A percentile compares a stretch with the other conserved stretches of the same genome.
phyloP scores from a whole-genome alignment of 129 eudicot species.

The Artemisia tridentata region DNA sequence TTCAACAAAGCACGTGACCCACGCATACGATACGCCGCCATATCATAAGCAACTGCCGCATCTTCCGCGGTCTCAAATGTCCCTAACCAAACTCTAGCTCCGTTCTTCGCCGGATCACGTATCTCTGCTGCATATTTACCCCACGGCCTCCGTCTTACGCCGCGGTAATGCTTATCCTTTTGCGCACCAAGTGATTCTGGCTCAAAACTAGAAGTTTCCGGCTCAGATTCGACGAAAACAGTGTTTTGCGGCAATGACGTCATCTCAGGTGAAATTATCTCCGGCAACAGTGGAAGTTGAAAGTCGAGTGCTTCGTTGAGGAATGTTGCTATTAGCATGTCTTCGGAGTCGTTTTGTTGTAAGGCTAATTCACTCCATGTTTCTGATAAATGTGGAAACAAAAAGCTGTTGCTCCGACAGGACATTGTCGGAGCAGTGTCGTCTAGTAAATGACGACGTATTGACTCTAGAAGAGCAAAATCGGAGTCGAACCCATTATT shows the following conservation, averaged over 20 bases:
- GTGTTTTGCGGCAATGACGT: background rate
- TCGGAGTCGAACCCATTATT: constrained; percentile 45
- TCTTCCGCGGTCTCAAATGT: constrained; percentile 85
- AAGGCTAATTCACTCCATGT: constrained; percentile 49
- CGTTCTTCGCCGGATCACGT: constrained; percentile 82
- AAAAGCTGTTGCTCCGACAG: constrained; percentile 29
- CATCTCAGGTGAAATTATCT: background rate
- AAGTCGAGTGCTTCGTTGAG: constrained; percentile 41
- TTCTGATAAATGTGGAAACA: constrained; percentile 45
- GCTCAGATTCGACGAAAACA: constrained; percentile 41
- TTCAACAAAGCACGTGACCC: constrained; percentile 80
- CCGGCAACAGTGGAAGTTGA: constrained; percentile 13
- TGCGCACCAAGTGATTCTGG: constrained; percentile 13
- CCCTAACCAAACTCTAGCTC: constrained; percentile 85
- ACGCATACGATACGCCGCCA: constrained; percentile 75
- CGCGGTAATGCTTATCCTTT: constrained; percentile 62
- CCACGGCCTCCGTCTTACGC: constrained; percentile 83
- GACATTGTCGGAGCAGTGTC: constrained; percentile 33
- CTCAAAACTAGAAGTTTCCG: constrained; percentile 21
- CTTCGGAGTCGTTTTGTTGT: constrained; percentile 47
- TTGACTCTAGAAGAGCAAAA: constrained; percentile 58
- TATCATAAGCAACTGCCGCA: constrained; percentile 78
- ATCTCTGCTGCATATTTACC: constrained; percentile 90
- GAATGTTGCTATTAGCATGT: constrained; percentile 41
- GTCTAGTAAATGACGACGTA: constrained; percentile 46